Conservation (phyloP, 2,329 filamentous ascomycete species). For the Cytospora mali region DNA sequence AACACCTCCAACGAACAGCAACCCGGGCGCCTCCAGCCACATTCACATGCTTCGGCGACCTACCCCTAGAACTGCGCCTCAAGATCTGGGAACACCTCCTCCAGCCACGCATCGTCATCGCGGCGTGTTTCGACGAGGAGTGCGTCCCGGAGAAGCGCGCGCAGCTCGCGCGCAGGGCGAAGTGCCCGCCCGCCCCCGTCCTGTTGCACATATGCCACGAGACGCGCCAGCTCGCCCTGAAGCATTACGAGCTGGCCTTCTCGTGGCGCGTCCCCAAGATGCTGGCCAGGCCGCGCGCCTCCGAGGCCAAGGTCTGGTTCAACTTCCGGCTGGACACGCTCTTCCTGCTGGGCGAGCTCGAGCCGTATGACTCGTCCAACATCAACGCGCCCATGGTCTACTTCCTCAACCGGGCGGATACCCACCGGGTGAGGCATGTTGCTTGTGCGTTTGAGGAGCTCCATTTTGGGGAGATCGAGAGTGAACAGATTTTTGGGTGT, state of each 20-base stretch:
- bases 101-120: slow-evolving; percentile 48
- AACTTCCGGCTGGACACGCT: slow-evolving; percentile 51
- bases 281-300: slow-evolving; percentile 33
- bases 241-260: slow-evolving; percentile 51
- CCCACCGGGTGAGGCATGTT: slow-evolving; percentile 46
- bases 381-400: slow-evolving; percentile 53
- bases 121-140: slow-evolving; percentile 45
- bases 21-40: slow-evolving; percentile 22
- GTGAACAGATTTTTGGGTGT: slow-evolving; percentile 50
- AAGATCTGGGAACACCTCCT: slow-evolving; percentile 50
- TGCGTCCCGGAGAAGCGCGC: slow-evolving; percentile 33
- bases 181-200: slow-evolving; percentile 38
- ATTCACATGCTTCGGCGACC: slow-evolving; percentile 43
- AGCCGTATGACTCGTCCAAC: slow-evolving; percentile 49
- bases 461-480: slow-evolving; percentile 45
- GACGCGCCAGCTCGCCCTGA: slow-evolving; percentile 44
- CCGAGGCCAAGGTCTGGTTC: slow-evolving; percentile 48
- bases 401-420: slow-evolving; percentile 48
- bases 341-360: slow-evolving; percentile 51
- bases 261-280: slow-evolving; percentile 49
- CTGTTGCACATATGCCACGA: slow-evolving; percentile 50
- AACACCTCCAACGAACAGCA: background rate
- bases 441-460: slow-evolving; percentile 49
- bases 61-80: slow-evolving; percentile 52
- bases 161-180: slow-evolving; percentile 29